phyloP scores from a whole-genome alignment of 2,329 filamentous ascomycete genomes.

The Grosmannia penicillata region DNA sequence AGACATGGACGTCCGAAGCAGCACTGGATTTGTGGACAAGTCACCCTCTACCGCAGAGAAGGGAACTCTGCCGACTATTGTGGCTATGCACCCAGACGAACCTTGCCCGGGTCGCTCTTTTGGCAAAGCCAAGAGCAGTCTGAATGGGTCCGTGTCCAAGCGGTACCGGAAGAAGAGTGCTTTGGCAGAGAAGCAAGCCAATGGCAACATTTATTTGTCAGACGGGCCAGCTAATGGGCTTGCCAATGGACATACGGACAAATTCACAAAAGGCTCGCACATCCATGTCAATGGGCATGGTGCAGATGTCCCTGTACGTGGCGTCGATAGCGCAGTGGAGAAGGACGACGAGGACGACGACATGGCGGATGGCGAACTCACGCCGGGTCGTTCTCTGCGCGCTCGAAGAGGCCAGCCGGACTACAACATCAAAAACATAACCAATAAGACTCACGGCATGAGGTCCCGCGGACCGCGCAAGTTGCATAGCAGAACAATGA shows the following conservation, averaged over 20 bases:
- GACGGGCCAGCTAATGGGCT: conserved; percentile 8
- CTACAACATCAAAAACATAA: conserved; percentile 46
- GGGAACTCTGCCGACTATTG: conserved; percentile 28
- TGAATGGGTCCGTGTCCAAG: conserved; percentile 5
- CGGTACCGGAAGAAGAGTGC: too few relatives aligned
- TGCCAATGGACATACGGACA: conserved; percentile 6
- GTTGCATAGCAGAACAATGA: not conserved
- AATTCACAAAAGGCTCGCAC: not conserved
- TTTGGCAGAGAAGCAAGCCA: not conserved
- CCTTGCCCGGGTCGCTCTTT: conserved; percentile 3
- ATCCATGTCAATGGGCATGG: not conserved
- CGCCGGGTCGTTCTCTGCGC: conserved; percentile 35
- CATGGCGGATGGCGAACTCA: conserved; percentile 15
- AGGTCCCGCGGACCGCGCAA: conserved; percentile 20
- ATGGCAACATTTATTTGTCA: not conserved
- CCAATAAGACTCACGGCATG: conserved; percentile 40
- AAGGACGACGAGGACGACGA: conserved; percentile 18
- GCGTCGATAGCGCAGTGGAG: conserved; percentile 14
- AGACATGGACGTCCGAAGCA: conserved; percentile 33
- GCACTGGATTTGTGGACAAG: conserved; percentile 22
- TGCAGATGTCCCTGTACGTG: conserved; percentile 6
- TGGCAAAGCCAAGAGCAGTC: not conserved
- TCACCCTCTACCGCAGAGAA: conserved; percentile 19
- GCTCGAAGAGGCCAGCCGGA: conserved; percentile 31
- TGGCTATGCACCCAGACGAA: conserved; percentile 23